Percentiles rank a stretch among this genome's conserved stretches.
phyloP scores from a whole-genome alignment of 2,329 filamentous ascomycete genomes.

The Alternaria sp. region DNA sequence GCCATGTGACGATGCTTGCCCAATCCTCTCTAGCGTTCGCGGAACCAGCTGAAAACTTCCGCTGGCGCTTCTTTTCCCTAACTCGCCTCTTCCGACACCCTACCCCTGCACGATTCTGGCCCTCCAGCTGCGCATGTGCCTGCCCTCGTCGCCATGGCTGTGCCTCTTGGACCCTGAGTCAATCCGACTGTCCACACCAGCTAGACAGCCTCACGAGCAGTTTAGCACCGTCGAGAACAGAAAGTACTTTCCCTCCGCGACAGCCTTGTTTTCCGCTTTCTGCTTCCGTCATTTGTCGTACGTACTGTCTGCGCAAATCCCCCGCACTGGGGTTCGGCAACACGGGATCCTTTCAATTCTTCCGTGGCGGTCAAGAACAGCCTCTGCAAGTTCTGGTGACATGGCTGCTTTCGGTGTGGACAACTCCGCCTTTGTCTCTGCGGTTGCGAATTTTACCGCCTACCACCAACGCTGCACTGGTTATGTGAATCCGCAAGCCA shows the following conservation, averaged over 20 bases:
- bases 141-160: conserved; percentile 32
- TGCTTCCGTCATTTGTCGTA: not conserved
- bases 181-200: conserved; percentile 10
- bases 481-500: conserved; percentile 23
- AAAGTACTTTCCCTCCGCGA: not conserved
- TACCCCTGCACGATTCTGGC: conserved; percentile 26
- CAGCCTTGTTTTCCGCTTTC: conserved; percentile 14
- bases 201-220: conserved; percentile 24
- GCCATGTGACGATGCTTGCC: conserved; percentile 28
- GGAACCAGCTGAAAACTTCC: conserved; percentile 25
- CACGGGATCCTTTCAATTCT: conserved; percentile 43
- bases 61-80: conserved; percentile 28
- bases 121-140: conserved; percentile 19
- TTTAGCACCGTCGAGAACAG: conserved; percentile 3
- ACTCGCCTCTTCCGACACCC: conserved; percentile 26
- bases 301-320: conserved; percentile 3
- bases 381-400: conserved; percentile 38
- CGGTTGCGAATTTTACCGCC: conserved; percentile 24
- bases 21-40: conserved; percentile 9
- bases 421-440: conserved; percentile 28
- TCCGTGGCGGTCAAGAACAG: conserved; percentile 35
- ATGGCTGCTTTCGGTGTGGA: conserved; percentile 34
- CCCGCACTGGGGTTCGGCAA: conserved; percentile 10
- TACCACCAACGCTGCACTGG: conserved; percentile 21
- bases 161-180: conserved; percentile 24